Percentiles rank a stretch among this genome's conserved stretches.
These are phyloP conservation scores for Kregervanrija fluxuum DNA, from an alignment of 805 yeast genomes.

Conservation along the genomic window DNA sequence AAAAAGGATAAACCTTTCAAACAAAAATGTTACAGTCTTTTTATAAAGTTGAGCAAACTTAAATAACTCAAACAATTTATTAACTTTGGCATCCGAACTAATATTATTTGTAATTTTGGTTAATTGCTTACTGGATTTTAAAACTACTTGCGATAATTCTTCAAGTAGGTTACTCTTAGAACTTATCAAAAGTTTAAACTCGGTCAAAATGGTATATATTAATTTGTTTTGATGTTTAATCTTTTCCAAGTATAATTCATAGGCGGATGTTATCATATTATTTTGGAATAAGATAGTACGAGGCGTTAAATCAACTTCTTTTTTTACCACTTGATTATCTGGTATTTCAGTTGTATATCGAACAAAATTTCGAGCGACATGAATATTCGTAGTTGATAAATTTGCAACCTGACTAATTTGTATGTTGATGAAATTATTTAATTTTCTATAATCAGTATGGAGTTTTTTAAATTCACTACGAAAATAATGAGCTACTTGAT, in stretches of 20 bases:
- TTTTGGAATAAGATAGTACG: constrained; percentile 16
- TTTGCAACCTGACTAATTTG: constrained; percentile 12
- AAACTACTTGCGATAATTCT: not conserved
- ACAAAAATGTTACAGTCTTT: not conserved
- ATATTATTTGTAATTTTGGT: not conserved
- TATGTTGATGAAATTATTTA: constrained; percentile 5
- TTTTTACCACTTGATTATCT: not conserved
- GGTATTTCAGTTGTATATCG: constrained; percentile 11
- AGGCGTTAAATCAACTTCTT: constrained; percentile 14
- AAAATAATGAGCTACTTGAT: constrained; percentile 15
- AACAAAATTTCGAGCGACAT: constrained; percentile 10
- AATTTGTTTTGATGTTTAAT: constrained; percentile 11
- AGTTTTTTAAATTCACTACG: constrained; percentile 11
- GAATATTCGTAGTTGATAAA: constrained; percentile 6
- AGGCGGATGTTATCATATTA: constrained; percentile 19
- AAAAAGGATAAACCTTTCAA: constrained; percentile 1
- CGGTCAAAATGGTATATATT: constrained; percentile 9
- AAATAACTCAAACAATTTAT: too few relatives aligned
- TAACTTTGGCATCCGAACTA: too few relatives aligned
- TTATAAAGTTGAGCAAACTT: not conserved
- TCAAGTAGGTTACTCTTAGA: constrained; percentile 7
- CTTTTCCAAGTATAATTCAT: constrained; percentile 19
- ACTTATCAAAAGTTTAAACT: constrained; percentile 13
- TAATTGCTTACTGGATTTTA: constrained; percentile 1
- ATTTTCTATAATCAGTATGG: constrained; percentile 1